Conservation (phyloP, 31 red algal genomes). For the Endocladia muricata region DNA sequence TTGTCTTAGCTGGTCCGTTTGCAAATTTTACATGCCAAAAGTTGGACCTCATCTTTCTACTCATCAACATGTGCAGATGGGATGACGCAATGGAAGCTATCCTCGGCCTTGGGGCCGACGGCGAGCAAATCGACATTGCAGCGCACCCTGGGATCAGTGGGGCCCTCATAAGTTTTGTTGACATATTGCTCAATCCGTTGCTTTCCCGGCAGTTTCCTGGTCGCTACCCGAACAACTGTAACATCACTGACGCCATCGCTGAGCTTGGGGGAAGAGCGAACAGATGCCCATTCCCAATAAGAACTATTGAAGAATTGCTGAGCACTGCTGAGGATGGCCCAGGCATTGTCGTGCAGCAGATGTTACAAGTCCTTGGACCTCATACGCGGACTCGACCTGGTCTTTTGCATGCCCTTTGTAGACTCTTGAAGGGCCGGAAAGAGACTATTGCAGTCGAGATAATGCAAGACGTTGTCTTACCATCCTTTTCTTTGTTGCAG, state of each 20-base stretch:
- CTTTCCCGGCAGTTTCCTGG: constrained; percentile 8
- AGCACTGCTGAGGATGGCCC: constrained; percentile 17
- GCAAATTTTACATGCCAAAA: constrained; percentile 26
- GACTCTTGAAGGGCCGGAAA: constrained; percentile 25
- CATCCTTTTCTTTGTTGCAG: constrained; percentile 29
- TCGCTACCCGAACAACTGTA: constrained; percentile 7
- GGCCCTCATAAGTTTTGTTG: constrained; percentile 7
- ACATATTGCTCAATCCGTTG: constrained; percentile 38
- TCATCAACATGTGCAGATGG: constrained; percentile 32
- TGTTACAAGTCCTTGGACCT: constrained; percentile 38
- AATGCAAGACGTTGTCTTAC: constrained; percentile 43
- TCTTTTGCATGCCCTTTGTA: constrained; percentile 35
- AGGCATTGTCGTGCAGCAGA: constrained; percentile 22
- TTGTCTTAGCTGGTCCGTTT: constrained; percentile 27
- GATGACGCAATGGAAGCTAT: constrained; percentile 52
- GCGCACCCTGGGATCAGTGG: constrained; percentile 32
- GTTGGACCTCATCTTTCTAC: constrained; percentile 26
- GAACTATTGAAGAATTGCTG: constrained; percentile 37
- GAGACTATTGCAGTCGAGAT: constrained; percentile 18
- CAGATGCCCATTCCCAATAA: constrained; percentile 26
- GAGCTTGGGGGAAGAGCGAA: constrained; percentile 40
- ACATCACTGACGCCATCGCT: constrained; percentile 23
- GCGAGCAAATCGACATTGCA: constrained; percentile 37
- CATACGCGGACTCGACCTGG: constrained; percentile 17
- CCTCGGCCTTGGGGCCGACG: constrained; percentile 11